Percentiles rank a stretch among this genome's conserved stretches.
These are phyloP conservation scores for Lophiostoma macrostomum DNA, from an alignment of 495 filamentous ascomycete species.

Conservation along the genomic window DNA sequence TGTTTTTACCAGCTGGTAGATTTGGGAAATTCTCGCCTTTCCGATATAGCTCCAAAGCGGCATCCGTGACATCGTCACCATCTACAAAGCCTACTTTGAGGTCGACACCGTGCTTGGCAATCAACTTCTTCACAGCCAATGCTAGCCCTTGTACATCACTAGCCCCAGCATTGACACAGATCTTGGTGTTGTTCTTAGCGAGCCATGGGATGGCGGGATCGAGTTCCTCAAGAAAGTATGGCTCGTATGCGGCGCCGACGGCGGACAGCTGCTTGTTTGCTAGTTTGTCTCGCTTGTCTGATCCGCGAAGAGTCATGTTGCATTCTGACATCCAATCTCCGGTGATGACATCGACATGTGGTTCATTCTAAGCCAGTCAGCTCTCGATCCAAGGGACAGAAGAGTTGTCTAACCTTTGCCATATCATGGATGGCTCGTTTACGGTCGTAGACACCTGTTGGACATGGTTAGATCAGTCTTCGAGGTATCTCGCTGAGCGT, in stretches of 20 bases:
- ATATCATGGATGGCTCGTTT: conserved; percentile 27
- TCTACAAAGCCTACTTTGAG: conserved; percentile 28
- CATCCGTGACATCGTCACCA: conserved; percentile 23
- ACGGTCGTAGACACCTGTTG: conserved; percentile 23
- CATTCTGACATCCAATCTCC: conserved; percentile 29
- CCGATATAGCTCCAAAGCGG: conserved; percentile 8
- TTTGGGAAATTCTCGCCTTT: conserved; percentile 22
- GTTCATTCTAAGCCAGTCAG: conserved; percentile 10
- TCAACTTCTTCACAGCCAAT: conserved; percentile 16
- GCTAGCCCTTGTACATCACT: conserved; percentile 20
- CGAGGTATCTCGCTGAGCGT: not conserved
- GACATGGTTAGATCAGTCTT: not conserved
- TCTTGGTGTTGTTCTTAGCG: conserved; percentile 24
- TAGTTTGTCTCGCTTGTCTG: conserved; percentile 21
- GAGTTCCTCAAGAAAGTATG: conserved; percentile 25
- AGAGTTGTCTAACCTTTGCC: conserved; percentile 2
- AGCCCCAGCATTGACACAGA: conserved; percentile 26
- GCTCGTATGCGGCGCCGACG: conserved; percentile 25
- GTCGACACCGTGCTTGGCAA: conserved; percentile 22
- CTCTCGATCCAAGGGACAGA: not conserved
- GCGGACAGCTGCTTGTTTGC: conserved; percentile 3
- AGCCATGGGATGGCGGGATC: conserved; percentile 25
- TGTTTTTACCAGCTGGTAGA: conserved; percentile 13
- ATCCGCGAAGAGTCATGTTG: conserved; percentile 27
- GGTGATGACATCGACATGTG: conserved; percentile 26